Percentiles rank a stretch among this genome's conserved stretches.
phyloP scores from a whole-genome alignment of 805 yeast genomes.

The Pichia nanzhaoensis region DNA sequence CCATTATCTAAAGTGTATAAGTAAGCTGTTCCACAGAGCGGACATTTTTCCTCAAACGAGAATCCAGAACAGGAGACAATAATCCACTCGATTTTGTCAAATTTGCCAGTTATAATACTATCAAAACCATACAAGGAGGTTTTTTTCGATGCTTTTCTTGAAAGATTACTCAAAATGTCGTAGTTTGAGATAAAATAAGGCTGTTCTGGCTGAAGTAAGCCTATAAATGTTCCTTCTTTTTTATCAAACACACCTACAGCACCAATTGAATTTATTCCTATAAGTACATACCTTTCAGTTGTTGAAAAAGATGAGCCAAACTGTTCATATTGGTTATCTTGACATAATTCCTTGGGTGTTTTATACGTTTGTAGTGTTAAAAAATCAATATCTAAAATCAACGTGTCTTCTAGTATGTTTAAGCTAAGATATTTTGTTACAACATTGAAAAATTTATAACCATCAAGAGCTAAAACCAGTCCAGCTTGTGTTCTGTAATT shows the following conservation, averaged over 20 bases:
- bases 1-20: constrained; percentile 15
- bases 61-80: constrained; percentile 27
- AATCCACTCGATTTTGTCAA: constrained; percentile 20
- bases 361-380: constrained; percentile 6
- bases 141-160: constrained; percentile 18
- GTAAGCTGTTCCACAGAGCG: constrained; percentile 38
- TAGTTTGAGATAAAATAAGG: background rate
- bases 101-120: constrained; percentile 21
- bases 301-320: constrained; percentile 34
- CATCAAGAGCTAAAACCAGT: constrained; percentile 13
- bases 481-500: constrained; percentile 13
- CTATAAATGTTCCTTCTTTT: background rate
- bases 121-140: constrained; percentile 26
- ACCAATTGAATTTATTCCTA: constrained; percentile 35
- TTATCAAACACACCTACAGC: constrained; percentile 33
- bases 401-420: background rate
- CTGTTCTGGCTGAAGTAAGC: background rate
- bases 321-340: constrained; percentile 32
- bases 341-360: constrained; percentile 18
- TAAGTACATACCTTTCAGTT: constrained; percentile 23
- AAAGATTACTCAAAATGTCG: background rate
- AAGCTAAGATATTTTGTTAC: background rate
- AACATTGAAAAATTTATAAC: constrained; percentile 10
- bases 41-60: constrained; percentile 21
- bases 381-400: constrained; percentile 3